phyloP scores from a whole-genome alignment of 2,329 filamentous ascomycete genomes.

The Thyridium curvatum region DNA sequence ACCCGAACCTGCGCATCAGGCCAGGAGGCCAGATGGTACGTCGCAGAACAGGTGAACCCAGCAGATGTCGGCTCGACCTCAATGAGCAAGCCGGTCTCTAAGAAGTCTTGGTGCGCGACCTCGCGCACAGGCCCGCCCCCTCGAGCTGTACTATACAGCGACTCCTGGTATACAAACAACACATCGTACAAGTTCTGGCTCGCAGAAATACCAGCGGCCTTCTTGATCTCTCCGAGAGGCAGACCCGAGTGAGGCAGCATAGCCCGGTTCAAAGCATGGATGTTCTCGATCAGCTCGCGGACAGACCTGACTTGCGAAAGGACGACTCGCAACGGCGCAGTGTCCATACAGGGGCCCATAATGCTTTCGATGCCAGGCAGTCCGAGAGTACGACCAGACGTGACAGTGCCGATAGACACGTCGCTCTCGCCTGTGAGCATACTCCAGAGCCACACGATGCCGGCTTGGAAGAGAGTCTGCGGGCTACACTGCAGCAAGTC shows the following conservation, averaged over 20 bases:
- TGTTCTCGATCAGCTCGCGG: conserved; percentile 53
- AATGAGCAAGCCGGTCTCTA: conserved; percentile 71
- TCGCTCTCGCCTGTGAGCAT: conserved; percentile 60
- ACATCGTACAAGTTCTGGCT: conserved; percentile 64
- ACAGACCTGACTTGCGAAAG: conserved; percentile 43
- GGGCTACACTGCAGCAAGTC: conserved; percentile 44
- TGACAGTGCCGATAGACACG: conserved; percentile 70
- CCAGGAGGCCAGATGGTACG: conserved; percentile 42
- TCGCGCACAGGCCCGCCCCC: conserved; percentile 37
- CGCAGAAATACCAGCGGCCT: conserved; percentile 46
- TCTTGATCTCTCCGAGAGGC: conserved; percentile 64
- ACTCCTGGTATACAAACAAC: conserved; percentile 81
- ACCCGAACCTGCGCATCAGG: conserved; percentile 46
- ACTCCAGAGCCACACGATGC: conserved; percentile 59
- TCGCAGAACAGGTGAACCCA: conserved; percentile 35
- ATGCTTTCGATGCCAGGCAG: conserved; percentile 64
- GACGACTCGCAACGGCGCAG: conserved; percentile 66
- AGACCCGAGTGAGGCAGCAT: conserved; percentile 58
- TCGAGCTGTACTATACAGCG: conserved; percentile 33
- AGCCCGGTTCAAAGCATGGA: conserved; percentile 61
- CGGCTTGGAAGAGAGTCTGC: conserved; percentile 72
- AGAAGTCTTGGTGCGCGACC: conserved; percentile 56
- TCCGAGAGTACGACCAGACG: conserved; percentile 73
- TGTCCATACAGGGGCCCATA: conserved; percentile 73
- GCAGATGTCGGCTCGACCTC: conserved; percentile 62